Percentiles rank a stretch among this genome's conserved stretches.
Evolutionary conservation across 768 basidiomycete species (phyloP).

Genomic region (Lactarius hatsudake): DNA sequence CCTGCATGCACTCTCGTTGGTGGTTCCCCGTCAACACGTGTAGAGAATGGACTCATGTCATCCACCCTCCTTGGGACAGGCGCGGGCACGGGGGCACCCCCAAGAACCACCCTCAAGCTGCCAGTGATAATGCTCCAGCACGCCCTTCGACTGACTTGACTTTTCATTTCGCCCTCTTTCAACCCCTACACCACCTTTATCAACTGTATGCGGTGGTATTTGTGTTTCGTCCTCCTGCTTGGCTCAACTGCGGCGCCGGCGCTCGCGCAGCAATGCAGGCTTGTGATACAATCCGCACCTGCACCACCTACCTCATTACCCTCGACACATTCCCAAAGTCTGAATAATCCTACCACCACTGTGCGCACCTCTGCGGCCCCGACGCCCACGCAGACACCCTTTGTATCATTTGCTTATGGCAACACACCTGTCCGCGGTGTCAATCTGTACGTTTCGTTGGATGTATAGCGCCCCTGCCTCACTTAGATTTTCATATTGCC

Average conservation of each 20-base stretch:
- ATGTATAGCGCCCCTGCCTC: neutral
- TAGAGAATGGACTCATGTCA: constrained; percentile 10
- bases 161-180: neutral
- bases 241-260: neutral
- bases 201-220: constrained; percentile 12
- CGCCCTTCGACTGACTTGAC: neutral
- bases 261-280: constrained; percentile 31
- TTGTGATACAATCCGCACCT: constrained; percentile 18
- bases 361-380: constrained; percentile 16
- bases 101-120: neutral
- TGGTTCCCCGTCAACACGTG: constrained; percentile 18
- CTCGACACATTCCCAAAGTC: constrained; percentile 7
- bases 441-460: constrained; percentile 49
- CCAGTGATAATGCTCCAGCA: constrained; percentile 7
- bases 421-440: constrained; percentile 52
- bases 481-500: neutral
- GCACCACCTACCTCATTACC: constrained; percentile 23
- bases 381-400: constrained; percentile 34
- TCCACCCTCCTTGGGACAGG: neutral
- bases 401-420: constrained; percentile 39
- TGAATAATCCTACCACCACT: constrained; percentile 8
- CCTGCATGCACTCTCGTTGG: neutral
- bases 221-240: constrained; percentile 1
- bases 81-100: neutral
- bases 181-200: neutral